Conservation (phyloP, 805 yeast species). For the Teunomyces kruisii region DNA sequence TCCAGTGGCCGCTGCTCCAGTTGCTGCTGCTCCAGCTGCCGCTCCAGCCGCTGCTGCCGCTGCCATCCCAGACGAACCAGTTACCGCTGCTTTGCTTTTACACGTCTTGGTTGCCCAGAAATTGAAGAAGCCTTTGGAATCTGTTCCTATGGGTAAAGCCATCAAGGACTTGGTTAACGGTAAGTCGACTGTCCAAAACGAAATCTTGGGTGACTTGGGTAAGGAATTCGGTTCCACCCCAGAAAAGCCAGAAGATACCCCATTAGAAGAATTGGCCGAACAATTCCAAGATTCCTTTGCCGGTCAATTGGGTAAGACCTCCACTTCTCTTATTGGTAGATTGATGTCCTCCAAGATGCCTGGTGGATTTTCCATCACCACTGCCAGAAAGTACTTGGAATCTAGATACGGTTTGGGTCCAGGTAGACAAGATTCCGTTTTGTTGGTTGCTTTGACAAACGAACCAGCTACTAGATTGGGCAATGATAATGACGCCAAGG, state of each 20-base stretch:
- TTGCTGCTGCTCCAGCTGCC: conserved; percentile 60
- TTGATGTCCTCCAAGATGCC: conserved; percentile 98
- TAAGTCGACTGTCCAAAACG: conserved; percentile 97
- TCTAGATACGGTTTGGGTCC: conserved; percentile 88
- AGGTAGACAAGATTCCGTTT: conserved; percentile 92
- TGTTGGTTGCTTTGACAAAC: conserved; percentile 76
- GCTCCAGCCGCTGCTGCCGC: conserved; percentile 80
- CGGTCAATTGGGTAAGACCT: conserved; percentile 92
- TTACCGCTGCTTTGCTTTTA: conserved; percentile 74
- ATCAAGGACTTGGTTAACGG: conserved; percentile 98
- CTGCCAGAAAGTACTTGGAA: conserved; percentile 89
- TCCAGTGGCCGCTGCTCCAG: conserved; percentile 58
- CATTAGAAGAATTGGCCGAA: conserved; percentile 93
- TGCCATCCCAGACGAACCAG: conserved; percentile 85
- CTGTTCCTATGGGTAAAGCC: conserved; percentile 85
- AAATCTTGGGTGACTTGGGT: conserved; percentile 96
- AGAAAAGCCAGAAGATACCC: conserved; percentile 98
- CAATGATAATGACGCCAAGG: conserved; percentile 86
- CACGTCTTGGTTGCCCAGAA: conserved; percentile 94
- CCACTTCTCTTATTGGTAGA: conserved; percentile 84
- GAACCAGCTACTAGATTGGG: conserved; percentile 92
- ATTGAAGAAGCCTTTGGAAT: conserved; percentile 85
- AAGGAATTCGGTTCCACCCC: conserved; percentile 98
- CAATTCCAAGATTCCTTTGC: conserved; percentile 86
- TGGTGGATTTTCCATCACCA: conserved; percentile 94